A percentile compares a stretch with the other conserved stretches of the same genome.
These are phyloP conservation scores for Cinnamomum micranthum DNA, from an alignment of 164 flowering plant species.

Conservation along the genomic window DNA sequence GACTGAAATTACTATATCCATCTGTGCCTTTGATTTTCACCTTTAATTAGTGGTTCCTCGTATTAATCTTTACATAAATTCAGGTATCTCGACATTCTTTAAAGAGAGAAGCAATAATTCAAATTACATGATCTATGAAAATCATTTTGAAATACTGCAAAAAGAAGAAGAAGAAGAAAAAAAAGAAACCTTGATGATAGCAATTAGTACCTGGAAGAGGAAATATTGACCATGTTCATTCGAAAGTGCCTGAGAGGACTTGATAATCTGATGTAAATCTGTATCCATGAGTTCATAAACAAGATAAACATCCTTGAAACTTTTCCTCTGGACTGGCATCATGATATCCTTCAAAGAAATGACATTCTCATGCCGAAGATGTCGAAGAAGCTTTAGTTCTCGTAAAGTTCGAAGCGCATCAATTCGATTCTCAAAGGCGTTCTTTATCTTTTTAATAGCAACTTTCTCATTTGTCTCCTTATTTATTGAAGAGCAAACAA, in stretches of 20 bases:
- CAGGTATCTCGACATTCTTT: not conserved
- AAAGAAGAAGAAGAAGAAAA: too few relatives aligned
- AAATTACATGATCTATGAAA: not conserved
- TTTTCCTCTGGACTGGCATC: conserved; percentile 68
- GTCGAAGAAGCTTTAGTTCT: conserved; percentile 81
- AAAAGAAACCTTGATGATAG: not conserved
- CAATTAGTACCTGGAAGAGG: conserved; percentile 68
- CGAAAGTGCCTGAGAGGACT: conserved; percentile 75
- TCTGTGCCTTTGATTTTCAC: too few relatives aligned
- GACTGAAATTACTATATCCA: too few relatives aligned
- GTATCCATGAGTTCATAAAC: conserved; percentile 98
- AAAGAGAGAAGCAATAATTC: not conserved
- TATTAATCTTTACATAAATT: not conserved
- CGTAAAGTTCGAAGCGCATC: conserved; percentile 90
- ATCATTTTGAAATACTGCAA: not conserved
- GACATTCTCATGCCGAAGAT: conserved; percentile 81
- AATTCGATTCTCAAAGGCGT: conserved; percentile 75
- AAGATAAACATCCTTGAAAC: conserved; percentile 85
- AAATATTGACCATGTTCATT: conserved; percentile 93
- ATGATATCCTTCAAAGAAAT: conserved; percentile 84
- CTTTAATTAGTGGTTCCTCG: too few relatives aligned
- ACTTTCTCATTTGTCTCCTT: conserved; percentile 86
- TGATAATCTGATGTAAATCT: conserved; percentile 88
- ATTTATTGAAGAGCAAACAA: conserved; percentile 88
- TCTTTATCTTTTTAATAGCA: conserved; percentile 87